Conservation (phyloP, 768 basidiomycete genomes). For the Lentinula lateritia region DNA sequence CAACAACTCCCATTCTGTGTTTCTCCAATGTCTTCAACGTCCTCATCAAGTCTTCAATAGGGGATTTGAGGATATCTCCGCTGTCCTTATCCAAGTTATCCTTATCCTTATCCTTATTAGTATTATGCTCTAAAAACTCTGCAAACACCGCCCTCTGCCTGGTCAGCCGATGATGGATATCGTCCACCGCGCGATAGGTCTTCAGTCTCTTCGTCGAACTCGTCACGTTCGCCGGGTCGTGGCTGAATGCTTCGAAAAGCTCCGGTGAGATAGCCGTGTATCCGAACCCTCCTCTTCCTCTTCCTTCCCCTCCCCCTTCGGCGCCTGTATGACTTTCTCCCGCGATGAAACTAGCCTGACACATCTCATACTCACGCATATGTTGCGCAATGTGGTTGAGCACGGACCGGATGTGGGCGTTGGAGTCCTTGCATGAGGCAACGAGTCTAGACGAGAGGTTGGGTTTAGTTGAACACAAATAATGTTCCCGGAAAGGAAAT, state of each 20-base stretch:
- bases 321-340: slow-evolving; percentile 25
- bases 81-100: no score
- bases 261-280: slow-evolving; percentile 52
- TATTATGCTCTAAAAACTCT: slow-evolving; percentile 38
- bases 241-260: slow-evolving; percentile 67
- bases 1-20: slow-evolving; percentile 37
- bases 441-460: slow-evolving; percentile 40
- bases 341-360: slow-evolving; percentile 44
- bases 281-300: slow-evolving; percentile 14
- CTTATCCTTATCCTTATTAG: no score
- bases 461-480: no score
- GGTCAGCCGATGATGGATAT: slow-evolving; percentile 58
- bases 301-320: no score
- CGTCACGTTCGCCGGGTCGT: slow-evolving; percentile 75
- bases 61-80: slow-evolving; percentile 50
- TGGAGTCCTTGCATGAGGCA: slow-evolving; percentile 53
- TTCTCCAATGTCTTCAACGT: slow-evolving; percentile 46
- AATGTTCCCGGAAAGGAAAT: no score
- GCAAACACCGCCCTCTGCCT: slow-evolving; percentile 54
- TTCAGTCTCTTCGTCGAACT: slow-evolving; percentile 53
- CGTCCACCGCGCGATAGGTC: slow-evolving; percentile 73
- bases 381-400: slow-evolving; percentile 58
- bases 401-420: slow-evolving; percentile 62
- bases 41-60: slow-evolving; percentile 44
- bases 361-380: slow-evolving; percentile 60